Conservation (phyloP, 306 rosid species). For the Carpinus fangiana region DNA sequence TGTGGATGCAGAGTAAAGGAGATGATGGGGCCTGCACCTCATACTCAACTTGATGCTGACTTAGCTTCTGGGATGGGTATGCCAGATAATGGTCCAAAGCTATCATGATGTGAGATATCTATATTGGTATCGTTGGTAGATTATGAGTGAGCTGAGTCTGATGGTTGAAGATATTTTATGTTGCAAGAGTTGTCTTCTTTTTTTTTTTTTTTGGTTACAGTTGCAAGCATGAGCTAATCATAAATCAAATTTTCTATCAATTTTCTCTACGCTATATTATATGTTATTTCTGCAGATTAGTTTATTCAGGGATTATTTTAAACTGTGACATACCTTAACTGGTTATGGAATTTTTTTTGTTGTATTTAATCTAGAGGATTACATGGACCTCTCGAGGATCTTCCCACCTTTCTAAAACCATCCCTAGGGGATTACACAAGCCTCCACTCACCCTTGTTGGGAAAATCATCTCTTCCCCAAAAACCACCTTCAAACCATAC, state of each 20-base stretch:
- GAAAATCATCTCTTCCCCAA: no score
- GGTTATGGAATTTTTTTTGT: no score
- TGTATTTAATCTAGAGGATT: no score
- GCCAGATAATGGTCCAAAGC: conserved; percentile 96
- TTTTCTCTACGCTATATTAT: not conserved
- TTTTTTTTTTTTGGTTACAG: not conserved
- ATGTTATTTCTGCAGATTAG: not conserved
- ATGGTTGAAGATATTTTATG: conserved; percentile 13
- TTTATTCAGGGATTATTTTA: not conserved
- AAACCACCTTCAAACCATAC: no score
- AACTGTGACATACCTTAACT: not conserved
- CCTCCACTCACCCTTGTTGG: no score
- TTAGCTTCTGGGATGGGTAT: conserved; percentile 94
- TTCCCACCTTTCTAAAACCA: no score
- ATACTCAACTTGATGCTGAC: conserved; percentile 89
- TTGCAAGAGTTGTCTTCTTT: conserved; percentile 5
- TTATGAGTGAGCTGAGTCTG: not conserved
- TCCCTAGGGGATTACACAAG: no score
- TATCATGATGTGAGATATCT: conserved; percentile 62
- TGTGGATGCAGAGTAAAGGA: conserved; percentile 53
- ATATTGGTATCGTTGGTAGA: not conserved
- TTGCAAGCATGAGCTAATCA: not conserved
- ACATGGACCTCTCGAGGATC: no score
- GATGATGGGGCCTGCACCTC: conserved; percentile 88
- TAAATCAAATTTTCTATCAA: not conserved